Evolutionary conservation across 345 rosid genomes (phyloP).

Genomic region (Erucastrum elatum): DNA sequence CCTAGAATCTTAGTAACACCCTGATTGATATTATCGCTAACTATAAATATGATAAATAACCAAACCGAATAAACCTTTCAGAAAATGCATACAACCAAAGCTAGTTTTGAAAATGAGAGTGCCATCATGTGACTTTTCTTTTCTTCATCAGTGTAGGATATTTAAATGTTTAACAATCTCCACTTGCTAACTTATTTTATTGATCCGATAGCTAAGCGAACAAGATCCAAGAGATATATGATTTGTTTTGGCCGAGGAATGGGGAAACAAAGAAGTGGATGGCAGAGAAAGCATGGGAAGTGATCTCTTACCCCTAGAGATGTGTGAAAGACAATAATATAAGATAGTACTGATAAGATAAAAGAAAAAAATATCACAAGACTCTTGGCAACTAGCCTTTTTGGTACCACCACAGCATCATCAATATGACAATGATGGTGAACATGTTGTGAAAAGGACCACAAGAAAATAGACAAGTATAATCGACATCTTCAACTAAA

Average conservation of each 20-base stretch:
- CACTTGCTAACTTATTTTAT: no score
- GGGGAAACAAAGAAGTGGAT: neutral
- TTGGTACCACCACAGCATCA: conserved; percentile 20
- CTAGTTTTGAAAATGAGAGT: neutral
- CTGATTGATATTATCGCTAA: neutral
- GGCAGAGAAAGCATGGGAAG: conserved; percentile 11
- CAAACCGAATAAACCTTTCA: neutral
- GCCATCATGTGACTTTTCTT: neutral
- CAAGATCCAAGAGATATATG: neutral
- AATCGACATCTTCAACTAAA: no score
- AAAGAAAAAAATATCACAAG: neutral
- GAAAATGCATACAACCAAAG: neutral
- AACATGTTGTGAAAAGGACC: conserved; percentile 18
- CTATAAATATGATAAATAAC: neutral
- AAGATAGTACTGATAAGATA: neutral
- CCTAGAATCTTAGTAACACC: neutral
- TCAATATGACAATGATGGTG: conserved; percentile 22
- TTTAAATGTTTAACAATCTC: neutral
- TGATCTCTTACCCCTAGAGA: conserved; percentile 12
- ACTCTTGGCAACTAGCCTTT: conserved; percentile 7
- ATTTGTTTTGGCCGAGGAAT: neutral
- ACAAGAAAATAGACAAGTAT: neutral
- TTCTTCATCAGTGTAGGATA: neutral
- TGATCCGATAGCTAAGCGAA: neutral
- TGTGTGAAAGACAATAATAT: neutral